These are phyloP conservation scores for Ophiostoma novo-ulmi DNA, from an alignment of 2,329 filamentous ascomycete species.

Conservation along the genomic window DNA sequence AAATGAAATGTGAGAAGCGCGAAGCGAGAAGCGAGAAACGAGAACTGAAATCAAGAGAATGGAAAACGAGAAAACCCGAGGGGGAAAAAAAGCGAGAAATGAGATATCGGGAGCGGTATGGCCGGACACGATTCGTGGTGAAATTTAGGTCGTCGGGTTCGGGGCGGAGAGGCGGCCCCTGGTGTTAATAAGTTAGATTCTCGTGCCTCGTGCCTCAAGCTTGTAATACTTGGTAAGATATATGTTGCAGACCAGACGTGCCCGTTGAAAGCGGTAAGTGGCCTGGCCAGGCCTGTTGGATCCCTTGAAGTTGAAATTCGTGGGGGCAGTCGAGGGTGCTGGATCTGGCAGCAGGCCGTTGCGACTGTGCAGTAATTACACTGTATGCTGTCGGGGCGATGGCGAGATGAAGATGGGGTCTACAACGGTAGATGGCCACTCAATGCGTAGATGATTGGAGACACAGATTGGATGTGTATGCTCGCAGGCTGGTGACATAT, in stretches of 20 bases:
- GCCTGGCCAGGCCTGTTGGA: conserved; percentile 4
- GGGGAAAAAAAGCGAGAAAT: conserved; percentile 4
- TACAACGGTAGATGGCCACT: neutral
- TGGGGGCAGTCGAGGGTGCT: conserved; percentile 6
- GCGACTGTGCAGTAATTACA: neutral
- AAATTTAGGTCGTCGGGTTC: conserved; percentile 19
- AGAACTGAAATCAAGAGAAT: neutral
- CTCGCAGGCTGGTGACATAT: conserved; percentile 8
- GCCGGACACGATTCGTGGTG: conserved; percentile 17
- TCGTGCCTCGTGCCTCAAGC: conserved; percentile 16
- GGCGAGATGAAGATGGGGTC: neutral
- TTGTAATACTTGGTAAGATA: neutral
- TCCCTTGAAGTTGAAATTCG: conserved; percentile 5
- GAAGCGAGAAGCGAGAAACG: neutral
- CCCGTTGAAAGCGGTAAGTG: conserved; percentile 1
- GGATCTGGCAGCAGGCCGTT: conserved; percentile 12
- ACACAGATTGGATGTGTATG: conserved; percentile 3
- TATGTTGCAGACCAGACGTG: neutral
- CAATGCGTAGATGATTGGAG: neutral
- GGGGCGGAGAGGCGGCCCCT: conserved; percentile 18
- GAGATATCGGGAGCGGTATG: conserved; percentile 13
- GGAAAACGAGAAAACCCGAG: neutral
- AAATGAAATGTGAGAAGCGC: neutral
- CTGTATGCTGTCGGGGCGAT: neutral
- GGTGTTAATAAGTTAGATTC: conserved; percentile 15